Percentiles rank a stretch among this genome's conserved stretches.
These are phyloP conservation scores for Thermomyces lanuginosus DNA, from an alignment of 2,329 filamentous ascomycete species.

Conservation along the genomic window DNA sequence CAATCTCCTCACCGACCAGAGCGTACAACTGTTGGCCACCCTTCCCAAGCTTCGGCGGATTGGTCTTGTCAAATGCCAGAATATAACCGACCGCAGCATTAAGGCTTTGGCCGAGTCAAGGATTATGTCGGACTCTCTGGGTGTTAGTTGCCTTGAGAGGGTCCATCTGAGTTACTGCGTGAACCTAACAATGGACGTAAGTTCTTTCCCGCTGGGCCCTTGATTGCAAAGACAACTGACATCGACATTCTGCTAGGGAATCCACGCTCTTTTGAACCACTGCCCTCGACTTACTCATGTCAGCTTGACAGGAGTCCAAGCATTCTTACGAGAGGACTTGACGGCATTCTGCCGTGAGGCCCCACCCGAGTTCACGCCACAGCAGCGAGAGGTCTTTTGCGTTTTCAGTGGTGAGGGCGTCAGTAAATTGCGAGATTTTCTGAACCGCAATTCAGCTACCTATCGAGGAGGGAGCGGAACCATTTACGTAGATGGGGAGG, in stretches of 20 bases:
- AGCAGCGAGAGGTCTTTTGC: slow-evolving; percentile 90
- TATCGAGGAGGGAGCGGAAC: slow-evolving; percentile 22
- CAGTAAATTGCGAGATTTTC: slow-evolving; percentile 54
- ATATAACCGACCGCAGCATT: slow-evolving; percentile 82
- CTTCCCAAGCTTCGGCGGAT: slow-evolving; percentile 90
- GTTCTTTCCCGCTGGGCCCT: slow-evolving; percentile 14
- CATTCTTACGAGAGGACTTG: slow-evolving; percentile 74
- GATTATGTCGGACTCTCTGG: slow-evolving; percentile 38
- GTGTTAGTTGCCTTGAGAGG: slow-evolving; percentile 60
- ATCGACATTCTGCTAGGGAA: slow-evolving; percentile 46
- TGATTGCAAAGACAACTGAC: slow-evolving; percentile 10
- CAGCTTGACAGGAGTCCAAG: slow-evolving; percentile 81
- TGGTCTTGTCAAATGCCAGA: slow-evolving; percentile 81
- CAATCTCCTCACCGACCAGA: slow-evolving; percentile 68
- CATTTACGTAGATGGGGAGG: slow-evolving; percentile 29
- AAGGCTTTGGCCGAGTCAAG: slow-evolving; percentile 58
- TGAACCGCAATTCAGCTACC: slow-evolving; percentile 39
- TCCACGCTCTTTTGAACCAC: slow-evolving; percentile 72
- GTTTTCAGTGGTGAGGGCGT: slow-evolving; percentile 90
- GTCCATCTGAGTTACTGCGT: slow-evolving; percentile 95
- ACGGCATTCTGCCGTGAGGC: slow-evolving; percentile 74
- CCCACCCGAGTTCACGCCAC: slow-evolving; percentile 80
- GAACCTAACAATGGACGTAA: slow-evolving; percentile 63
- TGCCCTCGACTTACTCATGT: slow-evolving; percentile 88
- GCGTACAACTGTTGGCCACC: slow-evolving; percentile 65